These are phyloP conservation scores for Phoma herbarum DNA, from an alignment of 2,329 filamentous ascomycete species.

Conservation along the genomic window DNA sequence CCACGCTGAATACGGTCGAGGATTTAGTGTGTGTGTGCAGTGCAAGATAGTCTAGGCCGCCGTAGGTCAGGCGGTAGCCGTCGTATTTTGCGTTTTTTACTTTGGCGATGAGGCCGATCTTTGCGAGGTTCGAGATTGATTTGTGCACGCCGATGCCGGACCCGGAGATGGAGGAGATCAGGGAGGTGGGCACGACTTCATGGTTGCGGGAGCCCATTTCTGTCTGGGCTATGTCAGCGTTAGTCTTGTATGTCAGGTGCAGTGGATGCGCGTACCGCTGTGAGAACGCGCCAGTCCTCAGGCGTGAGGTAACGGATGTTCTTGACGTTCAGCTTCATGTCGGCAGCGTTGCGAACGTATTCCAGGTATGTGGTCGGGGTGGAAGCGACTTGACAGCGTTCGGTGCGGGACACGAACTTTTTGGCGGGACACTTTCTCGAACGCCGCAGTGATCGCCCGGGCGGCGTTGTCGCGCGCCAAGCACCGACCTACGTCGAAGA, in stretches of 20 bases:
- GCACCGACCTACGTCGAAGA: conserved; percentile 25
- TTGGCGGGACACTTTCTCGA: conserved; percentile 27
- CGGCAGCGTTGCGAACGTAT: conserved; percentile 21
- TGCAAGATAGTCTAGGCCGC: conserved; percentile 96
- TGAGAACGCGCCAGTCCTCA: conserved; percentile 95
- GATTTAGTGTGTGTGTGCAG: conserved; percentile 86
- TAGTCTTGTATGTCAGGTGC: conserved; percentile 45
- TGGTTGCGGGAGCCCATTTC: conserved; percentile 96
- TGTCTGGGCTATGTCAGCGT: conserved; percentile 66
- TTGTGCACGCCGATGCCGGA: conserved; percentile 78
- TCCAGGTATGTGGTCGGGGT: conserved; percentile 12
- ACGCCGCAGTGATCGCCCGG: conserved; percentile 12
- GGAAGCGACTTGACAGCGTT: conserved; percentile 2
- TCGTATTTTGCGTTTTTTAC: conserved; percentile 98
- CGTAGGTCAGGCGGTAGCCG: conserved; percentile 95
- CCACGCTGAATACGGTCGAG: conserved; percentile 87
- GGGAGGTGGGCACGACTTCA: conserved; percentile 89
- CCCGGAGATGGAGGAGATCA: conserved; percentile 85
- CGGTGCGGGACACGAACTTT: conserved; percentile 15
- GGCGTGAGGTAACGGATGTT: conserved; percentile 88
- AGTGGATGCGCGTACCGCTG: conserved; percentile 69
- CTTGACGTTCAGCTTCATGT: conserved; percentile 95
- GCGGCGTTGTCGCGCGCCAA: conserved; percentile 17
- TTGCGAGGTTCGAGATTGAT: conserved; percentile 89
- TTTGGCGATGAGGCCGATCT: conserved; percentile 87